These are phyloP conservation scores for Nelumbo lutea DNA, from an alignment of 164 flowering plant species.

Conservation along the genomic window DNA sequence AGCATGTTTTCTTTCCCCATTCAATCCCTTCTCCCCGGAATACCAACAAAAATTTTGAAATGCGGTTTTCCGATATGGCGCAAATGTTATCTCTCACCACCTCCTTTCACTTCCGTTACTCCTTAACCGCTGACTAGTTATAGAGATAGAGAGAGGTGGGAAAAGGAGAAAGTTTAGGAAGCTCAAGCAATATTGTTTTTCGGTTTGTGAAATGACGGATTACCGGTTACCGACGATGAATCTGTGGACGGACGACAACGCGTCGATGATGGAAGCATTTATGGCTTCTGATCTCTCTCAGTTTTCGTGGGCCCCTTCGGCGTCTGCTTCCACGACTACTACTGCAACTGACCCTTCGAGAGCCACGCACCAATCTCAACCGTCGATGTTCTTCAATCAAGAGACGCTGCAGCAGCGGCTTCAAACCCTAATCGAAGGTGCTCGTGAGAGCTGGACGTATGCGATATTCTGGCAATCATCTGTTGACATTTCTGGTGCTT, in stretches of 20 bases:
- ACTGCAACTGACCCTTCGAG: constrained; percentile 3
- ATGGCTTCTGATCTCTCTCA: constrained; percentile 56
- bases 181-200: not conserved
- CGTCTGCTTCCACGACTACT: constrained; percentile 25
- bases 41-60: too few species aligned
- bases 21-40: too few species aligned
- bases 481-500: constrained; percentile 36
- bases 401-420: constrained; percentile 84
- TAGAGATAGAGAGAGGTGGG: too few species aligned
- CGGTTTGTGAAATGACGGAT: constrained; percentile 28
- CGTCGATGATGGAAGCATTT: constrained; percentile 77
- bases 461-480: constrained; percentile 93
- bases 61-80: too few species aligned
- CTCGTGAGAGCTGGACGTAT: constrained; percentile 81
- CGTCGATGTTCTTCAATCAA: constrained; percentile 34
- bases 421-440: constrained; percentile 61
- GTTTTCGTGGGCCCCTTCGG: constrained; percentile 40
- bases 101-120: too few species aligned
- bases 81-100: too few species aligned
- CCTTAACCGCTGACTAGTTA: too few species aligned
- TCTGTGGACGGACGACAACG: constrained; percentile 69
- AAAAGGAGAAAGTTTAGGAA: too few species aligned
- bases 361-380: constrained; percentile 4
- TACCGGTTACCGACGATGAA: constrained; percentile 51
- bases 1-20: not conserved